phyloP scores from a whole-genome alignment of 148 eudicot genomes.

The Cornus kousa region DNA sequence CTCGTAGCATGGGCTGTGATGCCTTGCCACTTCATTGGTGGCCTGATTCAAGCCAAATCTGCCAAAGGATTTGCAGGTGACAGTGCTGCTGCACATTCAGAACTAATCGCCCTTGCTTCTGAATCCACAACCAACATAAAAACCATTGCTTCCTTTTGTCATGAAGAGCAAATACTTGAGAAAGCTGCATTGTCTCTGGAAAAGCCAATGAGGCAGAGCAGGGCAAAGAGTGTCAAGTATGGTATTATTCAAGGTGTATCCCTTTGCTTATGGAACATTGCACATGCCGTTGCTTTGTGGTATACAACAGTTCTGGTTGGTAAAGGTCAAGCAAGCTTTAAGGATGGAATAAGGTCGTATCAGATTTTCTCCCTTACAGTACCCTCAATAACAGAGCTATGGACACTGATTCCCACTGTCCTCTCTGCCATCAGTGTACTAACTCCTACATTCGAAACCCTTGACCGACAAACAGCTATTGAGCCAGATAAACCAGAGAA shows the following conservation, averaged over 20 bases:
- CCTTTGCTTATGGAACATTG: slow-evolving; percentile 49
- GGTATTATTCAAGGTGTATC: slow-evolving; percentile 53
- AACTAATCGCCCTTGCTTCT: slow-evolving; percentile 39
- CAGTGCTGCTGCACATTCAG: slow-evolving; percentile 33
- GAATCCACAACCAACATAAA: slow-evolving; percentile 43
- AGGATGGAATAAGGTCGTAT: slow-evolving; percentile 47
- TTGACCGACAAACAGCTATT: slow-evolving; percentile 41
- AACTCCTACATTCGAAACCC: slow-evolving; percentile 41
- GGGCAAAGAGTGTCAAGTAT: slow-evolving; percentile 35
- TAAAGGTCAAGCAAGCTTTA: slow-evolving; percentile 35
- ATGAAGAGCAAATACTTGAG: slow-evolving; percentile 35
- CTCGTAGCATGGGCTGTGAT: slow-evolving; percentile 58
- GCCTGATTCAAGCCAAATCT: slow-evolving; percentile 49
- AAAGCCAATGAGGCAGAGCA: slow-evolving; percentile 30
- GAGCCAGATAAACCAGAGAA: slow-evolving; percentile 35
- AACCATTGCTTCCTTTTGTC: slow-evolving; percentile 48
- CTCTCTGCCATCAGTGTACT: slow-evolving; percentile 44
- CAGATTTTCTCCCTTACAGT: slow-evolving; percentile 52
- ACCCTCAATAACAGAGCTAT: slow-evolving; percentile 50
- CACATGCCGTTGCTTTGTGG: slow-evolving; percentile 50
- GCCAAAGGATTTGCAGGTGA: slow-evolving; percentile 50
- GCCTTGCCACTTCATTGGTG: slow-evolving; percentile 54
- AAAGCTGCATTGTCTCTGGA: slow-evolving; percentile 32
- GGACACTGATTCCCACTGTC: slow-evolving; percentile 49
- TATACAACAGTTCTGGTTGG: slow-evolving; percentile 40